Base-by-base conservation (phyloP, 1,139 yeast genomes). In the Geotrichum australiense region DNA sequence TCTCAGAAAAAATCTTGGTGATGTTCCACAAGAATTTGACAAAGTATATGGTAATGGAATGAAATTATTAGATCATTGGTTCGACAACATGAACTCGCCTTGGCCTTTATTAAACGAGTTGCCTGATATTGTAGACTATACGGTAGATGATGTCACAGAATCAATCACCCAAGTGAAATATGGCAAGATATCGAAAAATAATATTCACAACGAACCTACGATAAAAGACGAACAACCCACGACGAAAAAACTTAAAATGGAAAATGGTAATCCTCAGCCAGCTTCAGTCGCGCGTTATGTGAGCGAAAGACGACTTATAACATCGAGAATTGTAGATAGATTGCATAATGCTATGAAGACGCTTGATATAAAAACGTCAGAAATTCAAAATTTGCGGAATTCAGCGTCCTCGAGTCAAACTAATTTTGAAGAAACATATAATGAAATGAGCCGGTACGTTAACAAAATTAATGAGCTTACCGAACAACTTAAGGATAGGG, bases 61-160 rank as follows among this genome's bases (percentile, higher is more conserved):
- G 49, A 68, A 69, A 7, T 83, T 78, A 51, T 67, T 89, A 39
- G 63, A 70, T 1, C 71, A 70, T 23, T 87, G 91, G 76, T 66
- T 82, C 38, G 55, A 61, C 4, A 58, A 68, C 45, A 46, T 54
- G 19, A 42, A 45, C 2, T 34, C 54, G 11, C 65, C 73, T 4
- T 87, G 95, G 95, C 94, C 94, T 1, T 65, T 89, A 37, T 93
- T 95, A 0, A 20, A 18, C 5, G 84, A 80, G 37, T 65, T 84
- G 48, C 75, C 86, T 2, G 57, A 68, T 1, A 76, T 86, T 4
- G 78, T 80, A 2, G 68, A 67, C 37, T 86, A 76, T 55, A 72
- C 73, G 2, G 71, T 87, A 1, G 65, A 69, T 48, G 95, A 84
- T 58, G 94, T 86, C 16, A 95, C 85, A 57, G 72, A 77, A 50